Evolutionary conservation across 306 rosid species (phyloP).

Genomic region (Urtica urens): DNA sequence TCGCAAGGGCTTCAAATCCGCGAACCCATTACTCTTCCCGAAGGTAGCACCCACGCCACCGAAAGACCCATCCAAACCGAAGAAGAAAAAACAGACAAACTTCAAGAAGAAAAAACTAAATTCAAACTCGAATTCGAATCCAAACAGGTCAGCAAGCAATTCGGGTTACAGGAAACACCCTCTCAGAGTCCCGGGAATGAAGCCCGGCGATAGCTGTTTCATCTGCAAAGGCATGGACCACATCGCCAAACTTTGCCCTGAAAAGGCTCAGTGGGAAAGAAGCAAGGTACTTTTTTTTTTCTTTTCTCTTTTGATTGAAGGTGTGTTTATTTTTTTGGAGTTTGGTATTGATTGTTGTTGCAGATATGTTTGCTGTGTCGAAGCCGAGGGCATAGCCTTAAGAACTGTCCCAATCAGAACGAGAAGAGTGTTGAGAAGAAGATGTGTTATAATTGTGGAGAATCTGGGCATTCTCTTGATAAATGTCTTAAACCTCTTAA

Average conservation of each 20-base stretch:
- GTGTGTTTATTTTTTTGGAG: background rate
- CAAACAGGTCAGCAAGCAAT: background rate
- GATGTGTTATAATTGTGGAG: slow-evolving; percentile 81
- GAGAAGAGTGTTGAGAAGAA: slow-evolving; percentile 32
- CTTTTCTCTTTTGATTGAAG: background rate
- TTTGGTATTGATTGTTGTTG: slow-evolving; percentile 11
- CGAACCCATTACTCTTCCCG: slow-evolving; percentile 39
- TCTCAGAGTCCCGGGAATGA: slow-evolving; percentile 88
- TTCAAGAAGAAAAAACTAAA: slow-evolving; percentile 40
- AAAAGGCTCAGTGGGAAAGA: slow-evolving; percentile 67
- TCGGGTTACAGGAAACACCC: slow-evolving; percentile 35
- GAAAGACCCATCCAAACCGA: slow-evolving; percentile 40
- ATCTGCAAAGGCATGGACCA: slow-evolving; percentile 64
- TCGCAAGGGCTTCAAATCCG: slow-evolving; percentile 41
- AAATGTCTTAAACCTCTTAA: slow-evolving; percentile 49
- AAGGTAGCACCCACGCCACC: slow-evolving; percentile 43
- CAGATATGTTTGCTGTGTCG: slow-evolving; percentile 89
- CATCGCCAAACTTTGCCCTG: slow-evolving; percentile 67
- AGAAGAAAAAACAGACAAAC: slow-evolving; percentile 20
- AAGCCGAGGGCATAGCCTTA: slow-evolving; percentile 69
- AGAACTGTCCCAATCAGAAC: slow-evolving; percentile 58
- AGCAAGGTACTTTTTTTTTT: slow-evolving; percentile 30
- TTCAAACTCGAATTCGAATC: slow-evolving; percentile 20
- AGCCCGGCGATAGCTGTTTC: slow-evolving; percentile 87
- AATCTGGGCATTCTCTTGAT: slow-evolving; percentile 62